These are phyloP conservation scores for Clavispora santaluciae DNA, from an alignment of 805 yeast genomes.

Conservation along the genomic window DNA sequence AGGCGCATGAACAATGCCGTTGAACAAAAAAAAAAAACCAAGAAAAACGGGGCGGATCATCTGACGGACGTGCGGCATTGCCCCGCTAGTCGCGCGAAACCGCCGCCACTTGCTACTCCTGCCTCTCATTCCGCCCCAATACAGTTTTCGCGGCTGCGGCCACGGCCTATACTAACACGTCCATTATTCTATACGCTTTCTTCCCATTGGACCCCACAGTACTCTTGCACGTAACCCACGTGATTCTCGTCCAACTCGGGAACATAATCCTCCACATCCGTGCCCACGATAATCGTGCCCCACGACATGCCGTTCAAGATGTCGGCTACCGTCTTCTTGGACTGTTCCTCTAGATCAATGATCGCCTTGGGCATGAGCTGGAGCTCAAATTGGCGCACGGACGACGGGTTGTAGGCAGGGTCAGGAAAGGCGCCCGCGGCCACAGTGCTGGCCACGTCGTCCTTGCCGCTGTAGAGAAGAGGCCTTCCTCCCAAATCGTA, in stretches of 20 bases:
- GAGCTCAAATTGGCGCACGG: conserved; percentile 66
- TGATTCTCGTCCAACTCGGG: conserved; percentile 54
- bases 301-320: conserved; percentile 87
- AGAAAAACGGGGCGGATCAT: too few relatives aligned
- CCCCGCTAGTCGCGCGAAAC: too few relatives aligned
- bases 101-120: conserved; percentile 1
- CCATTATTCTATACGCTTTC: conserved; percentile 17
- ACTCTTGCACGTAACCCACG: conserved; percentile 79
- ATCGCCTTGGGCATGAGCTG: conserved; percentile 95
- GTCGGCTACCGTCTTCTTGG: conserved; percentile 31
- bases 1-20: too few relatives aligned
- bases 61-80: too few relatives aligned
- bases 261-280: conserved; percentile 62
- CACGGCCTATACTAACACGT: not conserved
- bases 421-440: conserved; percentile 43
- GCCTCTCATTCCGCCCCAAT: not conserved
- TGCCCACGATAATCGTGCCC: conserved; percentile 88
- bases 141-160: too few relatives aligned
- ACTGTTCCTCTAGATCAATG: conserved; percentile 58
- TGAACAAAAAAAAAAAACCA: too few relatives aligned
- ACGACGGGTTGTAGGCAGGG: conserved; percentile 58
- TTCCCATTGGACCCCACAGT: conserved; percentile 88
- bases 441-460: conserved; percentile 46
- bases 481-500: conserved; percentile 81
- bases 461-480: conserved; percentile 63